Base-by-base conservation (phyloP, 2,329 filamentous ascomycete species). In the Biscogniauxia marginata region DNA sequence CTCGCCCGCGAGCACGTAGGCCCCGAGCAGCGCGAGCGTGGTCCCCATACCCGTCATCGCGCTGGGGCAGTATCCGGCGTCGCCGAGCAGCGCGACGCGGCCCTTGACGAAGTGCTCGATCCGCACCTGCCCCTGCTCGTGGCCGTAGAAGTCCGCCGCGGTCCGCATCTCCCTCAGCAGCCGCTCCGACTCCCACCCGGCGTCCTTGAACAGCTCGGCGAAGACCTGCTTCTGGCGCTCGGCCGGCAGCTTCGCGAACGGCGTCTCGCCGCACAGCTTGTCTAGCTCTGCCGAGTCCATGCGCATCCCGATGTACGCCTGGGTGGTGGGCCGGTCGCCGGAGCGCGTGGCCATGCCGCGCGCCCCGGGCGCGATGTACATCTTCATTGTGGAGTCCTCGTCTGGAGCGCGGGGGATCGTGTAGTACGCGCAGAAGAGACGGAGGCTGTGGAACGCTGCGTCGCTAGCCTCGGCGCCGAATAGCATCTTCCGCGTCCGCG, bases 1-100 rank as follows among this genome's bases (percentile, higher is more conserved):
- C 60, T 80, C 80, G 6, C 80, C 80, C 0, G 79, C 79, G 1
- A 84, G 71, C 3, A 82, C 65, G 63, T 84, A 82, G 0, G 78
- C 78, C 1, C 76, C 75, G n/a, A 79, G 63, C 2, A 83, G 63
- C 1, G 73, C 74, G 9, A 68, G 58, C 3, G 73, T 73, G 0
- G 76, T 79, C 2, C 79, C 79, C 71, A 77, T 75, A 1, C 79
- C 80, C 0, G 73, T 77, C 3, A 76, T 63, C 1, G 76, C 73
- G 3, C 76, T 75, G 0, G 77, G 75, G 44, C 73, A 75, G 59
- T 75, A 75, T 2, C 68, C 79, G 16, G 81, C 77, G 57, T 84
- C 80, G 2, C 79, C 81, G 0, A 82, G 50, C 1, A 80, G 69
- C 0, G 74, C 72, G 19, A 79, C 74, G 0, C 79, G 75, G 0